These are phyloP conservation scores for Houttuynia cordata DNA, from an alignment of 164 flowering plant species.

Conservation along the genomic window DNA sequence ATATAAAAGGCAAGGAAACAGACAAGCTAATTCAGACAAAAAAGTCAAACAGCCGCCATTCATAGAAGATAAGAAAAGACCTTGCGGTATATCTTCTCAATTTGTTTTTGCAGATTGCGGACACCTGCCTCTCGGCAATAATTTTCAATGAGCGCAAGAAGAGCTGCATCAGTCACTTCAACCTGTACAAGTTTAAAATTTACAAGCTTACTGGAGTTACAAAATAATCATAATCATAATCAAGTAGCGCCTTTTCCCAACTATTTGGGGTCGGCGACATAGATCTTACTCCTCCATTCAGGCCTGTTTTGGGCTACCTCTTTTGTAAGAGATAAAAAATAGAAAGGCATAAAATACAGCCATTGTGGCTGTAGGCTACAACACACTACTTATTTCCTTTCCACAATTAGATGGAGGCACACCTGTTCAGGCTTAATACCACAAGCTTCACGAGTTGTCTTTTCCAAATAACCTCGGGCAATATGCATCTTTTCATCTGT, in stretches of 20 bases:
- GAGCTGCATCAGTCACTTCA: slow-evolving; percentile 89
- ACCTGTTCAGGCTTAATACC: slow-evolving; percentile 92
- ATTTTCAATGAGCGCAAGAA: slow-evolving; percentile 74
- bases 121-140: slow-evolving; percentile 98
- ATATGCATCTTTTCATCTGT: slow-evolving; percentile 97
- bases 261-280: too few relatives aligned
- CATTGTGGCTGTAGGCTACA: too few relatives aligned
- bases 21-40: not conserved
- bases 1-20: not conserved
- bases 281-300: too few relatives aligned
- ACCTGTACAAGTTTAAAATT: slow-evolving; percentile 34
- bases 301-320: too few relatives aligned
- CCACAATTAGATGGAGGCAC: not conserved
- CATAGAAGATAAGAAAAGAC: slow-evolving; percentile 15
- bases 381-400: too few relatives aligned
- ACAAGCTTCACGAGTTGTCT: slow-evolving; percentile 78
- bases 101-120: slow-evolving; percentile 88
- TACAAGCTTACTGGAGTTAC: not conserved
- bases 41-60: not conserved
- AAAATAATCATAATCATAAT: too few relatives aligned
- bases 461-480: slow-evolving; percentile 88
- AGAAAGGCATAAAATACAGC: too few relatives aligned
- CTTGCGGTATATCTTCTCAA: slow-evolving; percentile 98
- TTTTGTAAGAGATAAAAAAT: too few relatives aligned
- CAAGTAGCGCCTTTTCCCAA: too few relatives aligned